phyloP scores from a whole-genome alignment of 306 rosid genomes.

The Pyrus betulifolia region DNA sequence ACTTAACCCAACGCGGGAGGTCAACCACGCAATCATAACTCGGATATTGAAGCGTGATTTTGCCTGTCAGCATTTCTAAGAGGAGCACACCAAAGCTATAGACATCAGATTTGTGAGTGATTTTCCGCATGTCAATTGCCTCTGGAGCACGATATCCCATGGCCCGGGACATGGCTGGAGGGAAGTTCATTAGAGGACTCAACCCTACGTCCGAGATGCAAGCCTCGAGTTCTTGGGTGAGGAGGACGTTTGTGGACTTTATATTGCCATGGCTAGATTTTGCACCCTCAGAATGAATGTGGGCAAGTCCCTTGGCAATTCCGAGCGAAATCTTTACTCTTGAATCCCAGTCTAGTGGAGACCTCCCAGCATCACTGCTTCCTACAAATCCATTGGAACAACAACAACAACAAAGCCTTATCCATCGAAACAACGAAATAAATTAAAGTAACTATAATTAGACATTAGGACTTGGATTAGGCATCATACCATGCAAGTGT shows the following conservation, averaged over 20 bases:
- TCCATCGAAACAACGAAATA: background rate
- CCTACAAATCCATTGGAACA: constrained; percentile 19
- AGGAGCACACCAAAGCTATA: constrained; percentile 75
- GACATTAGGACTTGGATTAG: background rate
- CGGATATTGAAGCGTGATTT: constrained; percentile 43
- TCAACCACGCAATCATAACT: constrained; percentile 56
- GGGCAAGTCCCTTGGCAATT: constrained; percentile 60
- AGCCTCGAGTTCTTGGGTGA: constrained; percentile 48
- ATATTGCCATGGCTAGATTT: constrained; percentile 69
- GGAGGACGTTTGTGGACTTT: constrained; percentile 66
- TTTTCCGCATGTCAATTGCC: constrained; percentile 44
- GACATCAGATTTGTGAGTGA: constrained; percentile 61
- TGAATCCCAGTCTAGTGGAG: constrained; percentile 64
- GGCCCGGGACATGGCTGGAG: constrained; percentile 45
- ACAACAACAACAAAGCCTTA: background rate
- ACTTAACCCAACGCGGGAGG: constrained; percentile 79
- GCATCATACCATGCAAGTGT: constrained; percentile 57
- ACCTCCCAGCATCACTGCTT: constrained; percentile 45
- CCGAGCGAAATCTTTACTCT: constrained; percentile 55
- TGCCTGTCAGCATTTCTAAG: constrained; percentile 75
- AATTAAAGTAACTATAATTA: background rate
- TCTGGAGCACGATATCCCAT: constrained; percentile 72
- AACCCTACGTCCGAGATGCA: constrained; percentile 60
- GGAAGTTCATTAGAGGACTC: constrained; percentile 47
- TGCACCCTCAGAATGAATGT: constrained; percentile 53